These are phyloP conservation scores for Phytopythium mirpurense DNA, from an alignment of 352 stramenopile genomes.

Conservation along the genomic window DNA sequence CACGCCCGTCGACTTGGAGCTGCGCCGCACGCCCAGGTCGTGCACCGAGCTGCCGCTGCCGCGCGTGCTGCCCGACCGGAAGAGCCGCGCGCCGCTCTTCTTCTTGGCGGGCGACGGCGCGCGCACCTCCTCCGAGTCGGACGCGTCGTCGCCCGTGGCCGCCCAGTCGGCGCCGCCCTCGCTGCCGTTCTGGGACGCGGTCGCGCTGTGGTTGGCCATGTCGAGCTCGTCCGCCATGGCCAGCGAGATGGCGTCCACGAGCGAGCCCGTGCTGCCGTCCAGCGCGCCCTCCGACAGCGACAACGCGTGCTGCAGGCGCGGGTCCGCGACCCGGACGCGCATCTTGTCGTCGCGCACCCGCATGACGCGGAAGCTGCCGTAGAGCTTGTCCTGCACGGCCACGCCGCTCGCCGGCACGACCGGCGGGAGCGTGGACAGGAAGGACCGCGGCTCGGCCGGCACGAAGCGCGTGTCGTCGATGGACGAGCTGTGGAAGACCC, in stretches of 20 bases:
- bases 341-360: conserved; percentile 55
- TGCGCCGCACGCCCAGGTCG: conserved; percentile 28
- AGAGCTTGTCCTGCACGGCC: conserved; percentile 67
- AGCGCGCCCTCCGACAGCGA: conserved; percentile 15
- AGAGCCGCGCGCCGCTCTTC: conserved; percentile 26
- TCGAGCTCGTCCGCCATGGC: conserved; percentile 29
- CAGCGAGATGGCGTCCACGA: conserved; percentile 29
- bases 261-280: conserved; percentile 18
- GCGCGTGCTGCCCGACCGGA: conserved; percentile 32
- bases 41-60: conserved; percentile 20
- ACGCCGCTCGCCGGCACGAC: conserved; percentile 40
- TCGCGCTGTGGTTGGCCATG: conserved; percentile 7
- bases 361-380: conserved; percentile 63
- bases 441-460: conserved; percentile 54
- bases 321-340: conserved; percentile 50
- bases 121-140: conserved; percentile 33
- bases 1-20: conserved; percentile 33
- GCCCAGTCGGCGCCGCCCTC: conserved; percentile 4
- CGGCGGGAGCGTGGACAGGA: conserved; percentile 35
- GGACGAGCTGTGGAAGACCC: conserved; percentile 61
- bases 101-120: conserved; percentile 53
- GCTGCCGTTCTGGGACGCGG: conserved; percentile 3
- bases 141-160: conserved; percentile 15
- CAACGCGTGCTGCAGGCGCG: conserved; percentile 32
- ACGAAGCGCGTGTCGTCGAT: conserved; percentile 71